Percentiles rank a stretch among this genome's conserved stretches.
Conservation (phyloP, 805 yeast genomes). For the Candida tibetensis region DNA sequence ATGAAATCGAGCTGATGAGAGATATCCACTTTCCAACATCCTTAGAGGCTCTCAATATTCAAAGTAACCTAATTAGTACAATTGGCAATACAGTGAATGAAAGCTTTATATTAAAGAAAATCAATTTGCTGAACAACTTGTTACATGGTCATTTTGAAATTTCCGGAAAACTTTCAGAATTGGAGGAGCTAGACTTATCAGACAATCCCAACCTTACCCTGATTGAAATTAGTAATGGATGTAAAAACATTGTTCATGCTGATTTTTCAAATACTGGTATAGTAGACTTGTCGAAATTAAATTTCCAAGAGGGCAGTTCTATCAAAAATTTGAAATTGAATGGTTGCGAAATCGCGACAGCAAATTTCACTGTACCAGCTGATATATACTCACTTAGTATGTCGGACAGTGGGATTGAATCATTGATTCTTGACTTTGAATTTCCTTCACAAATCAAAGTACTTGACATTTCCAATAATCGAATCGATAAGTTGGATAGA, state of each 20-base stretch:
- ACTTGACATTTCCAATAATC: constrained; percentile 2
- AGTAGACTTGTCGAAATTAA: not conserved
- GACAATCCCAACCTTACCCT: not conserved
- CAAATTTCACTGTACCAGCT: not conserved
- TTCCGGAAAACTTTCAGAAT: too few relatives aligned
- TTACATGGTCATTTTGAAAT: not conserved
- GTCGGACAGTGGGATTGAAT: not conserved
- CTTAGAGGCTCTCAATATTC: not conserved
- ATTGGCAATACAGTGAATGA: too few relatives aligned
- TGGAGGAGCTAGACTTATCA: too few relatives aligned
- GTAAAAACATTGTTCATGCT: not conserved
- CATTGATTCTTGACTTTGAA: not conserved
- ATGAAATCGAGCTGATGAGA: constrained; percentile 2
- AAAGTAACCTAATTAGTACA: not conserved
- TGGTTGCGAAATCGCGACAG: constrained; percentile 1
- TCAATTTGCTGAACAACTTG: not conserved
- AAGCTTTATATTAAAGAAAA: too few relatives aligned
- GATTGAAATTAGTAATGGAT: not conserved
- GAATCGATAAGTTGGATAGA: not conserved
- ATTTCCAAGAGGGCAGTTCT: not conserved
- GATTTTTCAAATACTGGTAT: not conserved
- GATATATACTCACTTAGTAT: not conserved
- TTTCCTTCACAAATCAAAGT: not conserved
- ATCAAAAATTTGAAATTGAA: constrained; percentile 4
- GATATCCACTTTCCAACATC: not conserved